Evolutionary conservation across 1,284 basidiomycete genomes (phyloP).

Genomic region (Erythrobasidium hasegawianum): DNA sequence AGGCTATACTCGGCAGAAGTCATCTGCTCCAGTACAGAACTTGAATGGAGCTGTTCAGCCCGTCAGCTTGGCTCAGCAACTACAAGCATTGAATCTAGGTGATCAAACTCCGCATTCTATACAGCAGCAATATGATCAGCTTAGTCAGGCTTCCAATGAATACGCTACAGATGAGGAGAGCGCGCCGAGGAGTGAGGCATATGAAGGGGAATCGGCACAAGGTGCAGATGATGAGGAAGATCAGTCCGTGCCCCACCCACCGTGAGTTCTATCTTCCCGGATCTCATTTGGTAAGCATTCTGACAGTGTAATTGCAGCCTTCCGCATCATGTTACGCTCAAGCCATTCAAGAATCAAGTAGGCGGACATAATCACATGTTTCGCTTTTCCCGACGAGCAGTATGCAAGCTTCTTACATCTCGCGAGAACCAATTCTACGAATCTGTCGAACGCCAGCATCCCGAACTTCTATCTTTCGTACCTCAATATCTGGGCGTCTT

Average conservation of each 20-base stretch:
- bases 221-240: constrained; percentile 19
- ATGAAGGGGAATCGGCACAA: constrained; percentile 20
- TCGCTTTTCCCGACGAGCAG: constrained; percentile 93
- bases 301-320: constrained; percentile 3
- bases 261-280: constrained; percentile 13
- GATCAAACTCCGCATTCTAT: background rate
- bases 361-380: constrained; percentile 97
- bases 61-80: background rate
- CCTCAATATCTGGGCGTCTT: constrained; percentile 96
- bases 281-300: background rate
- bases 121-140: background rate
- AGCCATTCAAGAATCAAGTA: constrained; percentile 95
- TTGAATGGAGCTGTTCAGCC: background rate
- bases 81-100: background rate
- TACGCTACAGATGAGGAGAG: constrained; percentile 22
- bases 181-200: constrained; percentile 1
- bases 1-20: background rate
- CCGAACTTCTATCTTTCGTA: constrained; percentile 84
- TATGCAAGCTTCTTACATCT: constrained; percentile 80
- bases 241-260: constrained; percentile 6
- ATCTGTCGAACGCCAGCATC: constrained; percentile 86
- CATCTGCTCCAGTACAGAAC: too few relatives aligned
- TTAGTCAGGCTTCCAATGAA: constrained; percentile 1
- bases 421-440: constrained; percentile 98
- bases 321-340: constrained; percentile 65